A percentile compares a stretch with the other conserved stretches of the same genome.
Conservation (phyloP, 768 basidiomycete genomes). For the Naematelia aurantialba region DNA sequence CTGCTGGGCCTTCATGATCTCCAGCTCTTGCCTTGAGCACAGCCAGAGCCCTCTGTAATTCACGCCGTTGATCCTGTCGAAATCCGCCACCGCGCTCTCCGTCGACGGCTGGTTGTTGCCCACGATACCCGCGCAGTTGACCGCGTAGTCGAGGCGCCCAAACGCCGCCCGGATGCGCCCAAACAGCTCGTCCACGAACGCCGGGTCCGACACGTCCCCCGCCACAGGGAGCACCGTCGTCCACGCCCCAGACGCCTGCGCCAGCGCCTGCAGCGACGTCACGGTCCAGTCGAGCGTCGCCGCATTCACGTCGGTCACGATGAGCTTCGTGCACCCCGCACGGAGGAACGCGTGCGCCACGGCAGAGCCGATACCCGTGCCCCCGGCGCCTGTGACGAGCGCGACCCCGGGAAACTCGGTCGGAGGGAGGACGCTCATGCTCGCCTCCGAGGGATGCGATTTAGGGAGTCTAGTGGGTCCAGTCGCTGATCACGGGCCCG, state of each 20-base stretch:
- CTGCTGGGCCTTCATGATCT: slow-evolving; percentile 31
- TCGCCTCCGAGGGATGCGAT: background rate
- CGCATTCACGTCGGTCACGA: slow-evolving; percentile 29
- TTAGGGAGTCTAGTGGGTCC: too few species aligned
- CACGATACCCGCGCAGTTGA: slow-evolving; percentile 28
- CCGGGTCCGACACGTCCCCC: slow-evolving; percentile 26
- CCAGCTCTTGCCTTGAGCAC: slow-evolving; percentile 27
- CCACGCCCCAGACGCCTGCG: background rate
- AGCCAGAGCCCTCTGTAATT: slow-evolving; percentile 36
- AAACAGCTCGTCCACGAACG: slow-evolving; percentile 24
- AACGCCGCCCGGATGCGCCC: slow-evolving; percentile 10
- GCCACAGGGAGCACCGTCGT: slow-evolving; percentile 14
- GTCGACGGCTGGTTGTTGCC: slow-evolving; percentile 18
- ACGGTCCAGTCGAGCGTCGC: slow-evolving; percentile 12
- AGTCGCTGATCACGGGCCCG: too few species aligned
- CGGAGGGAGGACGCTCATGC: background rate
- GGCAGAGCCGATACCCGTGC: slow-evolving; percentile 33
- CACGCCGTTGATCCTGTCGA: slow-evolving; percentile 32
- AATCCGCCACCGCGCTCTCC: slow-evolving; percentile 28
- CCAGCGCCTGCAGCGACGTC: slow-evolving; percentile 1
- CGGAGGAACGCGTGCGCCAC: slow-evolving; percentile 28
- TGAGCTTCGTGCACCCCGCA: slow-evolving; percentile 19
- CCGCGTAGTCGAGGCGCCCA: slow-evolving; percentile 34
- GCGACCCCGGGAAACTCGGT: slow-evolving; percentile 7
- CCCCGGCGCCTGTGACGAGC: slow-evolving; percentile 16